Base-by-base conservation (phyloP, 177 flowering plant genomes). In the Vitis hybrid region DNA sequence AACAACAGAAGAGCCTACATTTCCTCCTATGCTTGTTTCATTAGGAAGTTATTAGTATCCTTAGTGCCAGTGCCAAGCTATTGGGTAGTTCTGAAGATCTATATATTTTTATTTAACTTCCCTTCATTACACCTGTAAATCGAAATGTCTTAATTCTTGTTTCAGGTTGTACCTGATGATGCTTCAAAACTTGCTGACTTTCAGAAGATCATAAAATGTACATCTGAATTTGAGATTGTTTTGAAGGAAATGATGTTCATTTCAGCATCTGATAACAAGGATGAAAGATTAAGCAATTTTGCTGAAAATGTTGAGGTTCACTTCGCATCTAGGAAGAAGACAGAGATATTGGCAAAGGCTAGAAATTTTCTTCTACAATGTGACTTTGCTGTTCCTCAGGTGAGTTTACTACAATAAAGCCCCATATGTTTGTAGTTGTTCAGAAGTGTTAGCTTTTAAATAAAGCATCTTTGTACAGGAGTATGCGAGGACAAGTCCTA, bases 291-390 rank as follows among this genome's bases (percentile, higher is more conserved):
- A 76, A 91, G 88, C 71, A 79, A 75, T 66, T 95, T 84, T 81
- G 87, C 92, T 68, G 86, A 90, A 75, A 90, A 91, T 86, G 90
- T 93, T 65, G 98, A 93, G 83, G 89, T 90, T 78, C 97, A 91
- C 80, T 95, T 93, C 89, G 99, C 97, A 58, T 75, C 84, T 59
- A 86, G 87, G 81, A 95, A 90, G 79, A 93, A 84, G 81, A 88
- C 63, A 45, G 98, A 95, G 77, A 89, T 90, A 64, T 72, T 95
- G 77, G 90, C 90, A 49, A 85, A 84, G 66, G 91, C 98, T 56
- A 87, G 99, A 84, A 81, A 86, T 68, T 63, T 86, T 68, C 90
- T 93, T 74, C 82, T 91, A 39, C 79, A 78, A 31, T 86, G 92
- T 75, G 90, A 90, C 69, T 91, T 93, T 78, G 60, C 75, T 51